Evolutionary conservation across 2,329 filamentous ascomycete species (phyloP).

Genomic region (Cucurbitaria berberidis): DNA sequence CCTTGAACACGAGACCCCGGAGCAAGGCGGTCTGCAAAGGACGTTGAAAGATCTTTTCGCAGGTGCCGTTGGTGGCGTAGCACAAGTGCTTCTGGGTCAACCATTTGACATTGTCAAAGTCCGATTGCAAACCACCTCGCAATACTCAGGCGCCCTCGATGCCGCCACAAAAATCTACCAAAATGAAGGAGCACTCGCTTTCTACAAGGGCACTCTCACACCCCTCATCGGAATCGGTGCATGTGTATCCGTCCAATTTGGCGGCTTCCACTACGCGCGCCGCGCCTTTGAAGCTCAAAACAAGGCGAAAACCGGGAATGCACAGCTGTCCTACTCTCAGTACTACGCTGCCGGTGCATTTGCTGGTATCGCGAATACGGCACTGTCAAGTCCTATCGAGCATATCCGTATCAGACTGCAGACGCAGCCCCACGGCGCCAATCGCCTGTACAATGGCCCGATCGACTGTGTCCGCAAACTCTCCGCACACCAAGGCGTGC

Average conservation of each 20-base stretch:
- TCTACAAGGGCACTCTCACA: slow-evolving; percentile 98
- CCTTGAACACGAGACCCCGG: slow-evolving; percentile 48
- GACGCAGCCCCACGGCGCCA: slow-evolving; percentile 89
- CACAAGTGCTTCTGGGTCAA: slow-evolving; percentile 88
- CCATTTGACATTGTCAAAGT: slow-evolving; percentile 81
- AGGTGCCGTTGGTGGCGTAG: slow-evolving; percentile 88
- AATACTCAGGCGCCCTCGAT: slow-evolving; percentile 80
- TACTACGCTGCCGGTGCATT: slow-evolving; percentile 93
- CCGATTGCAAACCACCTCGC: slow-evolving; percentile 84
- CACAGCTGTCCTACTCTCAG: slow-evolving; percentile 75
- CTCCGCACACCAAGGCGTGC: slow-evolving; percentile 68
- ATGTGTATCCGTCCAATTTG: slow-evolving; percentile 96
- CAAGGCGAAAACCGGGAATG: slow-evolving; percentile 47
- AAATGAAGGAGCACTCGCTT: slow-evolving; percentile 86
- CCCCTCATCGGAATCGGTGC: slow-evolving; percentile 95
- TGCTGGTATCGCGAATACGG: slow-evolving; percentile 87
- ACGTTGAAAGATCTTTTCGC: slow-evolving; percentile 87
- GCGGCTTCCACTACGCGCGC: slow-evolving; percentile 91
- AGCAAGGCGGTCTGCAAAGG: slow-evolving; percentile 44
- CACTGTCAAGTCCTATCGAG: slow-evolving; percentile 90
- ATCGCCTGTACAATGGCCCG: slow-evolving; percentile 79
- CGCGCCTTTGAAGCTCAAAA: slow-evolving; percentile 84
- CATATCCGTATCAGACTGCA: slow-evolving; percentile 96
- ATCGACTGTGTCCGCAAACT: slow-evolving; percentile 91
- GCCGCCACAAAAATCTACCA: slow-evolving; percentile 84